phyloP scores from a whole-genome alignment of 257 asterid species.

The Solanum ahanhuiri region DNA sequence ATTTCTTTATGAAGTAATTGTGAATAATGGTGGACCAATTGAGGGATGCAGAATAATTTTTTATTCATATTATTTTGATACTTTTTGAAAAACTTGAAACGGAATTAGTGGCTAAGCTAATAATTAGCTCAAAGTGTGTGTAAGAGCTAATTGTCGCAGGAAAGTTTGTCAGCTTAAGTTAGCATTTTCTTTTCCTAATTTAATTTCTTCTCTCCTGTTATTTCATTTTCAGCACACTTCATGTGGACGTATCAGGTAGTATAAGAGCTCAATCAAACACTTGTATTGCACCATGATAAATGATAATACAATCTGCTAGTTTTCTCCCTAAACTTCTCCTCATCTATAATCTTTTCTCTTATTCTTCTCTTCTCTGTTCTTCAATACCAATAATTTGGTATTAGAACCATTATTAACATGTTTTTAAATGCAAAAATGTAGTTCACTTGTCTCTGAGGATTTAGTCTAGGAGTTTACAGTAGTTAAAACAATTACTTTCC shows the following conservation, averaged over 20 bases:
- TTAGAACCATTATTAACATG: background rate
- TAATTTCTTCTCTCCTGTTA: background rate
- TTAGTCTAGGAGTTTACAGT: background rate
- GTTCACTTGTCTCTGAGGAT: background rate
- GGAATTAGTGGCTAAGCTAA: background rate
- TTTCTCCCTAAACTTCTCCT: background rate
- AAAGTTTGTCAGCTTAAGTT: background rate
- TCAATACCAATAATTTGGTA: background rate
- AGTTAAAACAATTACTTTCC: background rate
- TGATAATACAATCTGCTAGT: background rate
- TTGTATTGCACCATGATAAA: background rate
- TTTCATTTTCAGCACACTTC: background rate
- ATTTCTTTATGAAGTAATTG: background rate
- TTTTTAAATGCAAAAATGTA: background rate
- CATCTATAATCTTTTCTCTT: background rate
- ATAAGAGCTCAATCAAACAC: background rate
- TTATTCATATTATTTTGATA: background rate
- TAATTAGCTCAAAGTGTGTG: background rate
- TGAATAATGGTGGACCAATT: background rate
- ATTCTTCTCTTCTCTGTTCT: background rate
- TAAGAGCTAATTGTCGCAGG: background rate
- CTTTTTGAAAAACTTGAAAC: background rate
- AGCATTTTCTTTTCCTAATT: background rate
- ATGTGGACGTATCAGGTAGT: background rate
- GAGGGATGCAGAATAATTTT: background rate